Base-by-base conservation (phyloP, 306 rosid species). In the Sphenostylis stenocarpa region DNA sequence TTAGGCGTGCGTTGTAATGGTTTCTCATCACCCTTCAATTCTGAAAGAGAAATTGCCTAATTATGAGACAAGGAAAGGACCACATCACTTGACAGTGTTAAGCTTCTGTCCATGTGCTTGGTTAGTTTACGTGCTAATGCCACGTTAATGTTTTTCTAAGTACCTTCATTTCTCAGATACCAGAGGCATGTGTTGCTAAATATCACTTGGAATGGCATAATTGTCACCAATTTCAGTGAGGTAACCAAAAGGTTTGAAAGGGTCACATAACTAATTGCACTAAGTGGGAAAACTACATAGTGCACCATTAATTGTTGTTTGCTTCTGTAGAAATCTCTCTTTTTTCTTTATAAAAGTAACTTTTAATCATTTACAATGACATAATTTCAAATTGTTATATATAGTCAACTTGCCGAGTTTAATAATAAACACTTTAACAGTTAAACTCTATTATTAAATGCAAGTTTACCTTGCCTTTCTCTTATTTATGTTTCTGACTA, bases 1-100 rank as follows among this genome's bases (percentile, higher is more conserved):
- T 63, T 49, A 17, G 34, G 84, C 52, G 39, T 71, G 66, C 19
- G 15, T 49, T 75, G 73, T 38, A 16, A 57, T 15, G 33, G 38
- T 75, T 62, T 49, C 17, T 67, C 23, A 34, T 71, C 6, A 34
- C 39, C 69, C 23, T 61, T 67, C 5, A 31, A 12, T 41, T 4
- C 76, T 74, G 75, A 69, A 75, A 79, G 57, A 15, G 82, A 53
- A 81, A 76, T 39, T 53, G 29, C 57, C 44, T 24, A 26, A 44
- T 73, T 16, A 41, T 44, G 55, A 56, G 64, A 65, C 80, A 44
- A 16, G 16, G 75, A 80, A 73, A 56, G 15, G 34, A 34, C 38
- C 38, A 57, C 49, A 63, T 65, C 38, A 34, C 45, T 44, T 17
- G 2, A 11, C 6, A 6, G 17, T 61, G 20, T 33, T 38, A 73